A percentile compares a stretch with the other conserved stretches of the same genome.
Evolutionary conservation across 78 protist species (phyloP).

Genomic region (Dictyostelium firmibasis): DNA sequence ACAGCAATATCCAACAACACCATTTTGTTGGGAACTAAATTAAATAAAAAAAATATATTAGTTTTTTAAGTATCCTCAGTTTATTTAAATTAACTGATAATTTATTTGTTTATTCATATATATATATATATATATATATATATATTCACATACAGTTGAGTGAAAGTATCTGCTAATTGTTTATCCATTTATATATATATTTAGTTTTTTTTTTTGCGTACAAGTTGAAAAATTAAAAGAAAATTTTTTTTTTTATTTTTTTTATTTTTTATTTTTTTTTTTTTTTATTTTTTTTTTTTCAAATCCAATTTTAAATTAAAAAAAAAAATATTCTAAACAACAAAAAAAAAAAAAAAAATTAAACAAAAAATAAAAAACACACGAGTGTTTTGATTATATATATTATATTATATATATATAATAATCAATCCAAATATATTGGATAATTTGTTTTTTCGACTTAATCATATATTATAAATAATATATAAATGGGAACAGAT

Average conservation of each 20-base stretch:
- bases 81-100: too few species aligned
- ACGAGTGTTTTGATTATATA: background rate
- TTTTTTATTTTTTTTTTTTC: background rate
- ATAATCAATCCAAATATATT: background rate
- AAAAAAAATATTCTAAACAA: background rate
- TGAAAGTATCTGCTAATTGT: constrained; percentile 40
- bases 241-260: background rate
- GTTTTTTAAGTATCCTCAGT: too few species aligned
- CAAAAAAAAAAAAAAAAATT: background rate
- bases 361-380: background rate
- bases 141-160: constrained; percentile 12
- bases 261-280: background rate
- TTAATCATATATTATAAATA: background rate
- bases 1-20: constrained; percentile 32
- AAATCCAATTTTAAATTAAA: background rate
- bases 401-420: too few species aligned
- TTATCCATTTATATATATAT: constrained; percentile 54
- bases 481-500: background rate
- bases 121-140: background rate
- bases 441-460: background rate
- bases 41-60: background rate
- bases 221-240: background rate
- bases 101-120: too few species aligned
- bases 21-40: constrained; percentile 20
- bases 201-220: background rate